These are phyloP conservation scores for Olyra latifolia DNA, from an alignment of 176 grass and related monocot species.

Conservation along the genomic window DNA sequence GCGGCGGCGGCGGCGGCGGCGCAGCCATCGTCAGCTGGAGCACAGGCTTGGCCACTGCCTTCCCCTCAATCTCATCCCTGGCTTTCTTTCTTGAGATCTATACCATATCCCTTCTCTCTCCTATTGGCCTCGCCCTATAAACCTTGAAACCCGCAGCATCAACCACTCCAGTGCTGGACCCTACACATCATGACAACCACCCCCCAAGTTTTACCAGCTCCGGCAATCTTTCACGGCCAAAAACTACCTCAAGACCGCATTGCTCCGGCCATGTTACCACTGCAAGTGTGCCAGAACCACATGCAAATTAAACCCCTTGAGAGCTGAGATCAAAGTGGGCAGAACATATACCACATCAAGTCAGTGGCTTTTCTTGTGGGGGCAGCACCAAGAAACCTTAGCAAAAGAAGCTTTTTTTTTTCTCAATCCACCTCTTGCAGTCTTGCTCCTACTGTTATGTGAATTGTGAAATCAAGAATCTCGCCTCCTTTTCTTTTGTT, in stretches of 20 bases:
- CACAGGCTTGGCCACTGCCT: neutral
- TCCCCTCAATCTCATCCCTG: slow-evolving; percentile 4
- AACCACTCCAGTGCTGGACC: slow-evolving; percentile 42
- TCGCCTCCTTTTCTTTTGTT: slow-evolving; percentile 12
- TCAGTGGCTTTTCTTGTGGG: slow-evolving; percentile 6
- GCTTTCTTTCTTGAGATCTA: slow-evolving; percentile 24
- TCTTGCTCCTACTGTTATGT: neutral
- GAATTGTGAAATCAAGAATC: slow-evolving; percentile 31
- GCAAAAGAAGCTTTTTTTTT: neutral
- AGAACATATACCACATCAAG: slow-evolving; percentile 33
- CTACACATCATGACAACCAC: slow-evolving; percentile 36
- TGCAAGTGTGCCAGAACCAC: slow-evolving; percentile 1
- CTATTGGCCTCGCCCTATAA: neutral
- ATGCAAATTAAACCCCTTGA: slow-evolving; percentile 20
- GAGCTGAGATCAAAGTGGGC: neutral
- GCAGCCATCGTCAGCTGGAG: neutral
- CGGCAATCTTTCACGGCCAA: slow-evolving; percentile 31
- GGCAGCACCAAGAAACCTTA: slow-evolving; percentile 1
- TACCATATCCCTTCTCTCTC: slow-evolving; percentile 10
- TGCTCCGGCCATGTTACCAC: slow-evolving; percentile 15
- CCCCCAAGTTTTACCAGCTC: neutral
- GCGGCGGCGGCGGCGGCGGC: neutral
- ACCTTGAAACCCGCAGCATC: slow-evolving; percentile 36
- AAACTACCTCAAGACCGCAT: slow-evolving; percentile 25
- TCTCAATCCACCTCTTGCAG: neutral